These are phyloP conservation scores for Erodium maritimum DNA, from an alignment of 345 rosid genomes.

Conservation along the genomic window DNA sequence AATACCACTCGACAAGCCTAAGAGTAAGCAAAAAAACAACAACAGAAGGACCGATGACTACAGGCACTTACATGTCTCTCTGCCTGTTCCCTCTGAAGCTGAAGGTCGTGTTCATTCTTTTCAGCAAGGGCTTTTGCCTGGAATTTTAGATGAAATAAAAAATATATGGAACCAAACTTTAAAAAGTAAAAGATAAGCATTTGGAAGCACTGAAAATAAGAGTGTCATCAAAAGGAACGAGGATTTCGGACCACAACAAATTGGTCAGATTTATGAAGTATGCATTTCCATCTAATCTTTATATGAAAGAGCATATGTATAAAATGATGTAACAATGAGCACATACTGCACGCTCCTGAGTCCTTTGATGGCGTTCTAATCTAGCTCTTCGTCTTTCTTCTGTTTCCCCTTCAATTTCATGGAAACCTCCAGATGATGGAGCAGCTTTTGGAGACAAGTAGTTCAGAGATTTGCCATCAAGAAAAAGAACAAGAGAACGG, in stretches of 20 bases:
- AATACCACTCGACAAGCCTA: neutral
- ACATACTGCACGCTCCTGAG: constrained; percentile 96
- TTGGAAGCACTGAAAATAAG: neutral
- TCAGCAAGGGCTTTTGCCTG: constrained; percentile 96
- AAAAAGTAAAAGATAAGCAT: no score
- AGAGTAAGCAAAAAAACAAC: constrained; percentile 6
- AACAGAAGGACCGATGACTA: constrained; percentile 2
- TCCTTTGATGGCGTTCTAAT: constrained; percentile 90
- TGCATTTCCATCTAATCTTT: no score
- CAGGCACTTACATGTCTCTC: constrained; percentile 80
- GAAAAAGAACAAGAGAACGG: neutral
- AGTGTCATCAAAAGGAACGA: neutral
- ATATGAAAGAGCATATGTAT: no score
- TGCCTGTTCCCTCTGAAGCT: constrained; percentile 80
- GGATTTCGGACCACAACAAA: neutral
- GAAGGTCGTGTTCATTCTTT: constrained; percentile 89
- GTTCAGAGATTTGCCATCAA: constrained; percentile 11
- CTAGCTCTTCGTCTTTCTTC: constrained; percentile 90
- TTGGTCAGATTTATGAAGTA: neutral
- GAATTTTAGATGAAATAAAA: constrained; percentile 3
- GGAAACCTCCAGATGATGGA: constrained; percentile 58
- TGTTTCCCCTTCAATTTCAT: constrained; percentile 80
- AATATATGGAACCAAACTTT: no score
- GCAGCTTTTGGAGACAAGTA: constrained; percentile 30
- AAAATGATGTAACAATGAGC: constrained; percentile 7